Conservation (phyloP, 345 rosid genomes). For the Citrus medica region DNA sequence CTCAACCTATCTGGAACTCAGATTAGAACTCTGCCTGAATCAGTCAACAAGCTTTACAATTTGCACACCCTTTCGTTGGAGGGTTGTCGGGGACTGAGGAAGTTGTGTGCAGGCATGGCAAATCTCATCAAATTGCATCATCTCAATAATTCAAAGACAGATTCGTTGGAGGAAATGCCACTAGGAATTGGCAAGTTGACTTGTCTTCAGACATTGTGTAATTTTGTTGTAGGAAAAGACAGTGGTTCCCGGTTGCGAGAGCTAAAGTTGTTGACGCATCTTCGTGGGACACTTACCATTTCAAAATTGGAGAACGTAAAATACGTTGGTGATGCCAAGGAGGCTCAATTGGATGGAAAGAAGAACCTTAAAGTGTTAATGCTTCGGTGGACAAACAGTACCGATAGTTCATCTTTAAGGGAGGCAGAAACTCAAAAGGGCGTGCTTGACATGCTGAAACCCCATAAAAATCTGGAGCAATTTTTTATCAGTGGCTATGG, state of each 20-base stretch:
- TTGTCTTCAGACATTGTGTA: not conserved
- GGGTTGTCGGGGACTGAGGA: not conserved
- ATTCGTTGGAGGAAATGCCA: not conserved
- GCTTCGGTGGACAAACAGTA: not conserved
- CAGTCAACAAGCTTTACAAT: not conserved
- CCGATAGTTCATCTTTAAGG: not conserved
- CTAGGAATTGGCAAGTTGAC: not conserved
- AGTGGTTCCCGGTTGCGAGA: not conserved
- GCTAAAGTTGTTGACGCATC: not conserved
- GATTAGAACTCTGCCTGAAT: no score
- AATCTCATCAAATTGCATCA: not conserved
- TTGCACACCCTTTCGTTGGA: not conserved
- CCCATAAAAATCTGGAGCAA: not conserved
- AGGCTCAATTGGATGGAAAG: conserved; percentile 23
- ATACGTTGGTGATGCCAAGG: conserved; percentile 4
- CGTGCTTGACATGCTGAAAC: not conserved
- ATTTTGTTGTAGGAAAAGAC: conserved; percentile 10
- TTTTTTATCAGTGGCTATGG: not conserved
- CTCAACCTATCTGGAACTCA: no score
- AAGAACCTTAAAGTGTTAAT: conserved; percentile 20
- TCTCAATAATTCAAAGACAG: not conserved
- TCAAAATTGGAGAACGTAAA: not conserved
- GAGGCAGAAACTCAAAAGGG: not conserved
- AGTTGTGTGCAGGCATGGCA: not conserved
- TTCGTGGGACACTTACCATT: not conserved